These are phyloP conservation scores for Fistulifera solaris DNA, from an alignment of 108 stramenopile genomes.

Conservation along the genomic window DNA sequence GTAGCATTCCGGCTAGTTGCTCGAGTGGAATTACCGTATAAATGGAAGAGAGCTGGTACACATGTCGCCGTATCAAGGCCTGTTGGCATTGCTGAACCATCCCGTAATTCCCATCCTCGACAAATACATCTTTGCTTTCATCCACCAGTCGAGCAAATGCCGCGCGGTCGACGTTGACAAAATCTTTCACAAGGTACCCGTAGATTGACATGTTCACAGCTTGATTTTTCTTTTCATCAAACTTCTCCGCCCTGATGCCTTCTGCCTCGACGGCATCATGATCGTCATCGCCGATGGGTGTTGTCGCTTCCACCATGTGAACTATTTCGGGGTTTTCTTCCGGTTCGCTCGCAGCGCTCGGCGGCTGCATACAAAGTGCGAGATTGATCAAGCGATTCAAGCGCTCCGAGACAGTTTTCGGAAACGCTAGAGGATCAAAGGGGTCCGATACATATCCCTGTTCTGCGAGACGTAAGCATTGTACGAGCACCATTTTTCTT, in stretches of 20 bases:
- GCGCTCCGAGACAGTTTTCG: conserved; percentile 12
- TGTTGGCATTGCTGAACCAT: conserved; percentile 17
- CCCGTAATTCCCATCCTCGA: conserved; percentile 21
- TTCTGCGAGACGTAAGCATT: conserved; percentile 11
- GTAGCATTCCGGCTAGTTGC: conserved; percentile 13
- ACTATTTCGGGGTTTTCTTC: conserved; percentile 1
- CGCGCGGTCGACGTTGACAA: conserved; percentile 4
- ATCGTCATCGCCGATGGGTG: not conserved
- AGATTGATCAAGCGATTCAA: conserved; percentile 10
- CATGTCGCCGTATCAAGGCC: conserved; percentile 20
- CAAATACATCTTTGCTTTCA: not conserved
- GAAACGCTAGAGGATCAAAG: not conserved
- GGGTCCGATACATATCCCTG: too few species aligned
- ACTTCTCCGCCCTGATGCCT: not conserved
- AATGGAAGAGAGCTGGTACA: conserved; percentile 14
- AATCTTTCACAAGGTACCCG: not conserved
- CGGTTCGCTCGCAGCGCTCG: not conserved
- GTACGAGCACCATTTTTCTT: conserved; percentile 56
- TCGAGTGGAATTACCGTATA: conserved; percentile 23
- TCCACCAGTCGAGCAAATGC: not conserved
- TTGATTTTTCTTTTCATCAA: not conserved
- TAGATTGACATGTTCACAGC: conserved; percentile 1
- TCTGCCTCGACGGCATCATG: not conserved
- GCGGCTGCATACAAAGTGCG: not conserved
- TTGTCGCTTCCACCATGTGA: not conserved